Base-by-base conservation (phyloP, 2,329 filamentous ascomycete species). In the Exophiala sideris region DNA sequence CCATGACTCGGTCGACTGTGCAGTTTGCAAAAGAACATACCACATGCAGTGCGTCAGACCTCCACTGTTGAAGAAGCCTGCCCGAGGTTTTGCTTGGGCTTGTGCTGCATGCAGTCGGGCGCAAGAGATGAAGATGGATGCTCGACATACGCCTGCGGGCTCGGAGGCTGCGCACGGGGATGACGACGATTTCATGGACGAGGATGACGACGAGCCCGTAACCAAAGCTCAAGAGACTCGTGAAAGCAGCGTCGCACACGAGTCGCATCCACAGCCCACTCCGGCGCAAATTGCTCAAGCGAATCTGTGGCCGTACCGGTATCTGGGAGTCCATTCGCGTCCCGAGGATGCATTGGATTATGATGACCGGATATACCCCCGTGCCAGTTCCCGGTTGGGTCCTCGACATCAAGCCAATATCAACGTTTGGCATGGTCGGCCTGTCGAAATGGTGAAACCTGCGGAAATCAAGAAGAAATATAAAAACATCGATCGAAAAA, bases 31-130 rank as follows among this genome's bases (percentile, higher is more conserved):
- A 68, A 86, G 91, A 70, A 97, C 92, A 11, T 99, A 96, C 73
- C 94, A 99, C 76, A 97, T 99, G 92, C 89, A 91, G 66, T 99
- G 94, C 71, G 94, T 99, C 52, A 87, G 88, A 57, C 94, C 94
- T 38, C 90, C 91, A 35, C 73, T 99, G 59, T 80, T 91, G 49
- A 99, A 96, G 72, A 99, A 99, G 72, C 94, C 94, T 16, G 96
- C 92, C 44, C 87, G 94, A 71, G 94, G 94, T 36, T 99, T 99
- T 73, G 94, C 91, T 3, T 99, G 94, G 94, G 92, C 94, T 29
- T 99, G 94, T 71, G 94, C 89, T 50, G 88, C 92, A 55, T 99
- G 94, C 72, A 96, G 91, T 71, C 86, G 92, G 65, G 91, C 90
- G n/a, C 91, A 96, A 68, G 94, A 97, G 72, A 85, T 89, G 64